Evolutionary conservation across 805 yeast species (phyloP).

Genomic region (Nematodospora valgi): DNA sequence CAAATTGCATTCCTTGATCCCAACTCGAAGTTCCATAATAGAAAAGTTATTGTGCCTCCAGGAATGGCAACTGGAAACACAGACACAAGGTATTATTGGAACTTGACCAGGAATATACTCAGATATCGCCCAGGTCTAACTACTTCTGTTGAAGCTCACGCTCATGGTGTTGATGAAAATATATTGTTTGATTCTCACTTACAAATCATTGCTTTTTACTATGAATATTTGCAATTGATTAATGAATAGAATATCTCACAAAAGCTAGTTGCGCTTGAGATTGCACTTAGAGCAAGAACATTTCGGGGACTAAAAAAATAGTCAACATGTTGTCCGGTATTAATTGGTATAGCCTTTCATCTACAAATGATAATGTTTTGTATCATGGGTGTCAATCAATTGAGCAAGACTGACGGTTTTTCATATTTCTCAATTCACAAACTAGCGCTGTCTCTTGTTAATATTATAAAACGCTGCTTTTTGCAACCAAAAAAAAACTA

Average conservation of each 20-base stretch:
- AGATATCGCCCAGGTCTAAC: slow-evolving; percentile 36
- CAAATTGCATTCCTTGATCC: slow-evolving; percentile 44
- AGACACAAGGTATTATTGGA: slow-evolving; percentile 60
- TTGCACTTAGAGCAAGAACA: too few relatives aligned
- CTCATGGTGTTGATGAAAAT: slow-evolving; percentile 38
- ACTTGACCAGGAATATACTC: slow-evolving; percentile 51
- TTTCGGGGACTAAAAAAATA: too few relatives aligned
- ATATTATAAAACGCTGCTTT: too few relatives aligned
- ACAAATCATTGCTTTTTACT: slow-evolving; percentile 33
- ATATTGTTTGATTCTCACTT: slow-evolving; percentile 30
- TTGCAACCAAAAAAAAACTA: too few relatives aligned
- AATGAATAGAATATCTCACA: slow-evolving; percentile 16
- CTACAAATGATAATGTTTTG: too few relatives aligned
- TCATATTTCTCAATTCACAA: too few relatives aligned
- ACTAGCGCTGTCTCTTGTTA: too few relatives aligned
- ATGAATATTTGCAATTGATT: slow-evolving; percentile 45
- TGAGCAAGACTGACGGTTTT: too few relatives aligned
- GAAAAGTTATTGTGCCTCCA: slow-evolving; percentile 39
- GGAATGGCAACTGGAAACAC: slow-evolving; percentile 57
- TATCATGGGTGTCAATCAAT: too few relatives aligned
- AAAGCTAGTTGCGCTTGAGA: too few relatives aligned
- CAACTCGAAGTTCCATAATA: slow-evolving; percentile 2
- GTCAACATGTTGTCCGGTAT: too few relatives aligned
- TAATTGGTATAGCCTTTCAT: too few relatives aligned
- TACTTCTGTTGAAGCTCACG: slow-evolving; percentile 17